phyloP scores from a whole-genome alignment of 306 rosid genomes.

The Citrullus amarus region DNA sequence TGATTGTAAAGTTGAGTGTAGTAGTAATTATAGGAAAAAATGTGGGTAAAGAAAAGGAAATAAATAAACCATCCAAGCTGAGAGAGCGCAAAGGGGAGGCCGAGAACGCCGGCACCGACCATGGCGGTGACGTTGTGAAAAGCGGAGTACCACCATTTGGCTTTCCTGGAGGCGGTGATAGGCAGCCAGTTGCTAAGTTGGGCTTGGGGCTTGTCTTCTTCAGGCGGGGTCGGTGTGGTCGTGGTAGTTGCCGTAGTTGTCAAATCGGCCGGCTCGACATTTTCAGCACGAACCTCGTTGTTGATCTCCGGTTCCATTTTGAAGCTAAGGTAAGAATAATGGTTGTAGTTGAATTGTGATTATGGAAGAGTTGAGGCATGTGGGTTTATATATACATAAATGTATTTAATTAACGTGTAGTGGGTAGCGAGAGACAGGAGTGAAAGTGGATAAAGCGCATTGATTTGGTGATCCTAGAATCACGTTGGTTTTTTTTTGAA shows the following conservation, averaged over 20 bases:
- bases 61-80: slow-evolving; percentile 24
- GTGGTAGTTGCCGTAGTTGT: neutral
- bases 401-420: neutral
- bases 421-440: neutral
- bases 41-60: neutral
- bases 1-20: too few species aligned
- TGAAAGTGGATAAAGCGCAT: neutral
- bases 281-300: neutral
- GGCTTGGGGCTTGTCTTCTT: neutral
- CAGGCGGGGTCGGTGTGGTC: neutral
- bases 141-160: slow-evolving; percentile 34
- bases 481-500: neutral
- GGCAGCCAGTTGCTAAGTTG: slow-evolving; percentile 20
- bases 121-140: slow-evolving; percentile 30
- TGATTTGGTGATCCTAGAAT: neutral
- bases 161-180: slow-evolving; percentile 22
- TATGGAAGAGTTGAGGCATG: neutral
- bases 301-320: neutral
- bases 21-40: too few species aligned
- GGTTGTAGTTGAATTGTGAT: neutral
- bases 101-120: slow-evolving; percentile 30
- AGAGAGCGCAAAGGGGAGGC: slow-evolving; percentile 23
- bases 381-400: neutral
- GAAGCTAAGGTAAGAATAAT: neutral
- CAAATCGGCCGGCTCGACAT: too few species aligned